phyloP scores from a whole-genome alignment of 306 rosid genomes.

The Argentina anserina region DNA sequence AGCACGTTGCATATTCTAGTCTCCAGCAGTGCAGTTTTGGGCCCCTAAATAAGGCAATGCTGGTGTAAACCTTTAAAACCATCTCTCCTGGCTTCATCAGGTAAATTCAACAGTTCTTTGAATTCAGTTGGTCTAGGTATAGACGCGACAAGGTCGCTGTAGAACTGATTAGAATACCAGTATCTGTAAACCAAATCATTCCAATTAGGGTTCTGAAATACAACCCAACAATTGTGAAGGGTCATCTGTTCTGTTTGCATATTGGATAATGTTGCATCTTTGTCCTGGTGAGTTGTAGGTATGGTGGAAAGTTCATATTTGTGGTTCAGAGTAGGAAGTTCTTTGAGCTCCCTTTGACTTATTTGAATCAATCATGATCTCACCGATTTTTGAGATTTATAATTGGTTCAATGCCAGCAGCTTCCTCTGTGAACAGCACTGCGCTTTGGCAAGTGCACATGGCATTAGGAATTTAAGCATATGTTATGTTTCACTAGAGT shows the following conservation, averaged over 20 bases:
- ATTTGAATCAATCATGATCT: not conserved
- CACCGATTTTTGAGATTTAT: constrained; percentile 2
- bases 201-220: not conserved
- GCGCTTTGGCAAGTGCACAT: constrained; percentile 1
- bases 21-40: not conserved
- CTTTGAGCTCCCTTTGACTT: not conserved
- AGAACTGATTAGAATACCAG: not conserved
- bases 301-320: not conserved
- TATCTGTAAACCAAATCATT: not conserved
- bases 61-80: not conserved
- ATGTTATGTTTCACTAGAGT: not conserved
- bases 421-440: not conserved
- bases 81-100: not conserved
- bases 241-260: not conserved
- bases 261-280: not conserved
- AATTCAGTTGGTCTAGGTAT: not conserved
- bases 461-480: not conserved
- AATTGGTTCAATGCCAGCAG: constrained; percentile 3
- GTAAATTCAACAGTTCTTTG: not conserved
- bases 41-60: not conserved
- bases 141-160: not conserved
- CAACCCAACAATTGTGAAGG: not conserved
- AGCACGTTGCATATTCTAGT: not conserved
- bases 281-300: not conserved
- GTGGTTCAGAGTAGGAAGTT: not conserved